Evolutionary conservation across 2,329 filamentous ascomycete species (phyloP).

Genomic region (Alternaria gaisen): DNA sequence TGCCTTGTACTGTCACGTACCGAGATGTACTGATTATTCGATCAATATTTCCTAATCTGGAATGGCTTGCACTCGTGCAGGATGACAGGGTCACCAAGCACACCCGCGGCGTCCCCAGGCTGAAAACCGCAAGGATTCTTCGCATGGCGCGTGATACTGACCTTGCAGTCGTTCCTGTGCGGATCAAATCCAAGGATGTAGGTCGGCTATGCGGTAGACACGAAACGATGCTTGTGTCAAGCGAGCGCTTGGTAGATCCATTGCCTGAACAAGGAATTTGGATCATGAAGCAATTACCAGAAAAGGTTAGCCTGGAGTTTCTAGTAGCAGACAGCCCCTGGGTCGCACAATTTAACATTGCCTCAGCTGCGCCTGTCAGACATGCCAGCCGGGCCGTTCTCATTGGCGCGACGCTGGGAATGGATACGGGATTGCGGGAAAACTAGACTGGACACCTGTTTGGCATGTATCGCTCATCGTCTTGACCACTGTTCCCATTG

Average conservation of each 20-base stretch:
- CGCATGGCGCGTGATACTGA: background rate
- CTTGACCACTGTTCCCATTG: background rate
- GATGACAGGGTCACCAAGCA: background rate
- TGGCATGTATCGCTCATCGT: background rate
- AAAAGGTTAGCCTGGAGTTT: background rate
- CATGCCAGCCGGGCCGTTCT: conserved; percentile 1
- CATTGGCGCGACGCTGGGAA: background rate
- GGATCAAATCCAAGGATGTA: background rate
- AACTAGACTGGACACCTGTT: background rate
- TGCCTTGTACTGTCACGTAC: background rate
- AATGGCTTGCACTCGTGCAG: background rate
- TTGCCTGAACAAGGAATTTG: conserved; percentile 3
- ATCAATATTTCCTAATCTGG: conserved; percentile 16
- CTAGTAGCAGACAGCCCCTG: background rate
- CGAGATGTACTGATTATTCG: conserved; percentile 19
- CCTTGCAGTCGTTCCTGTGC: background rate
- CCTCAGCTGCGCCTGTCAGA: conserved; percentile 2
- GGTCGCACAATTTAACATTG: conserved; percentile 1
- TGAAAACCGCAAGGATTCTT: background rate
- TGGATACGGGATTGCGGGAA: background rate
- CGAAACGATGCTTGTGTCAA: conserved; percentile 14
- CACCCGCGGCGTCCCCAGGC: background rate
- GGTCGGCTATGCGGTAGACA: background rate
- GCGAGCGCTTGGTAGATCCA: background rate
- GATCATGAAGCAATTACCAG: conserved; percentile 11